Evolutionary conservation across 2,329 filamentous ascomycete species (phyloP), one percentile per base, ranked within the genome.

Genomic region (Pseudogymnoascus sp.): DNA sequence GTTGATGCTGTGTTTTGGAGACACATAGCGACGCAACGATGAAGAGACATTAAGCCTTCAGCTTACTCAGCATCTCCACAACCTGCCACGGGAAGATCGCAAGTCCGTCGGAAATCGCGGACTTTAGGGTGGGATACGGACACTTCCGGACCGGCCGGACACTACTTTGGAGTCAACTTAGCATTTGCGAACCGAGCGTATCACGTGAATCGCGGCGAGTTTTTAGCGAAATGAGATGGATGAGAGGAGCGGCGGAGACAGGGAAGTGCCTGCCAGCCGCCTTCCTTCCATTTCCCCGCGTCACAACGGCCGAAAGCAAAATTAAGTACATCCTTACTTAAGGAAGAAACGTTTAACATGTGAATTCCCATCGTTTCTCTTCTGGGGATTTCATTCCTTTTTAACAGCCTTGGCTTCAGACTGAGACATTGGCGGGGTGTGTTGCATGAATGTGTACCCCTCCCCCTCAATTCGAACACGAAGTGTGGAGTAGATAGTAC

Each of bases 81-180:
- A 53, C 46, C 25, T 56, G 46, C n/a, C 46, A 56, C 46, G 46
- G 46, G 46, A 56, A 56, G 46, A 56, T 56, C 46, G n/a, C 46
- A 56, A 56, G 46, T 34, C 46, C 46, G 46, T 18, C 28, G 25
- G 25, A 31, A 23, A 31, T 31, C 28, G 34, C 25, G 9, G 25
- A 5, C 46, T 53, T 18, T 9, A 12, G 46, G 46, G 43, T 25
- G 42, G 8, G 23, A 34, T 31, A 12, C 25, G 25, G 46, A 5
- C 25, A 7, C n/a, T 18, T 56, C 46, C 46, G 46, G 46, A 56
- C 46, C 46, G 25, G 46, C 25, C 46, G 46, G 46, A 28, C 25
- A 7, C 46, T 56, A 56, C 28, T 34, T 34, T 56, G 25, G n/a
- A 34, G 25, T 56, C 28, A 1, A 31, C 25, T 56, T 56, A 56